These are phyloP conservation scores for Ceratobasidium sp. DNA, from an alignment of 1,284 basidiomycete genomes.

Conservation along the genomic window DNA sequence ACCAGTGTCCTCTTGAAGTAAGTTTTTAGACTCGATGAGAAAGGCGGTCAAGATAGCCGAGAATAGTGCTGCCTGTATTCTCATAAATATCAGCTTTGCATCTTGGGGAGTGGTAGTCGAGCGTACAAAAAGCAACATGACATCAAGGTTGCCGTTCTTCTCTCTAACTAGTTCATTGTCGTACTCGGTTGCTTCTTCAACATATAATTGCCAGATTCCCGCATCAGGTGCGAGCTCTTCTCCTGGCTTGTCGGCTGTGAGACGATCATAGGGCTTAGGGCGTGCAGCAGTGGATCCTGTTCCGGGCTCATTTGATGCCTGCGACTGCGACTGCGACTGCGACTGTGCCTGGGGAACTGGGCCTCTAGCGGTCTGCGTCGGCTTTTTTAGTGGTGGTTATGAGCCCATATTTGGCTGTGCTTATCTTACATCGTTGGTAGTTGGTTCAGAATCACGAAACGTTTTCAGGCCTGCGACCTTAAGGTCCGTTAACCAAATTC, in stretches of 20 bases:
- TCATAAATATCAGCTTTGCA: not conserved
- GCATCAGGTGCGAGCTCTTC: slow-evolving; percentile 2
- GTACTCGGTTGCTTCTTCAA: not conserved
- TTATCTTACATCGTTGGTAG: too few species aligned
- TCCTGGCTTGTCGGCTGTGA: not conserved
- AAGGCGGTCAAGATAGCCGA: slow-evolving; percentile 34
- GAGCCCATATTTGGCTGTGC: too few species aligned
- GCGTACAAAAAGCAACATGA: slow-evolving; percentile 3
- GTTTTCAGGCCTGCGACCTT: too few species aligned
- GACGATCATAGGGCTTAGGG: not conserved
- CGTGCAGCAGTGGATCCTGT: not conserved
- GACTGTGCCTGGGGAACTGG: too few species aligned
- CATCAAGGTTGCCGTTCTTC: slow-evolving; percentile 2
- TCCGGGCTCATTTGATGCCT: too few species aligned
- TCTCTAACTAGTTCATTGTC: not conserved
- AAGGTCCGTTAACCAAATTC: not conserved
- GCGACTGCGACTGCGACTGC: too few species aligned
- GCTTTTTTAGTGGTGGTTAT: too few species aligned
- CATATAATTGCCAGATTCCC: not conserved
- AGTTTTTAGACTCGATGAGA: slow-evolving; percentile 27
- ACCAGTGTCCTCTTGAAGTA: slow-evolving; percentile 11
- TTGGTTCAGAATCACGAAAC: too few species aligned
- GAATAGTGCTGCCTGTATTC: slow-evolving; percentile 25
- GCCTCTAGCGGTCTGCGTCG: too few species aligned
- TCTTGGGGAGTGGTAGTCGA: not conserved